phyloP scores from a whole-genome alignment of 2,329 filamentous ascomycete genomes.

The Penicillium sp. region DNA sequence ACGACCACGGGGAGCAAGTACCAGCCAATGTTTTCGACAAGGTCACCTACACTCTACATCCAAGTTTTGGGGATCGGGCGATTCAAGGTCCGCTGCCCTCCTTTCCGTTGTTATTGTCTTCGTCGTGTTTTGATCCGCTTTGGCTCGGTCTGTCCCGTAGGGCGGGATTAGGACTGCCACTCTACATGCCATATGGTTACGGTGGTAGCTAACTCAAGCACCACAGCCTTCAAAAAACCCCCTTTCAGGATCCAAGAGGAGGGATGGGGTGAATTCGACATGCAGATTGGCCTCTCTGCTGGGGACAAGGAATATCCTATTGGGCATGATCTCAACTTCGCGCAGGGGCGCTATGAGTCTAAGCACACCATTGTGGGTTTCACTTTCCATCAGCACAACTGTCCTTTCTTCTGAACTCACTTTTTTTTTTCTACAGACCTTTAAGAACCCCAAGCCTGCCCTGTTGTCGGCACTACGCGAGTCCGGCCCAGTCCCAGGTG shows the following conservation, averaged over 20 bases:
- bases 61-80: conserved; percentile 82
- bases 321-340: conserved; percentile 91
- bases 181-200: neutral
- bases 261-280: conserved; percentile 98
- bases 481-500: conserved; percentile 81
- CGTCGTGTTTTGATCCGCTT: neutral
- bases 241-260: conserved; percentile 92
- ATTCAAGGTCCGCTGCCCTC: conserved; percentile 71
- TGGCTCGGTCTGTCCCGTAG: neutral
- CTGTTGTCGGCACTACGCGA: conserved; percentile 79
- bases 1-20: conserved; percentile 83
- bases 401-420: conserved; percentile 4
- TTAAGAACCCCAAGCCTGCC: conserved; percentile 92
- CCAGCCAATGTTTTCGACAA: conserved; percentile 88
- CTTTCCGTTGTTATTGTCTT: neutral
- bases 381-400: neutral
- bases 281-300: conserved; percentile 81
- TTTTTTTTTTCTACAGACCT: conserved; percentile 56
- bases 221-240: conserved; percentile 74
- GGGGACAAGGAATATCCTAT: conserved; percentile 86
- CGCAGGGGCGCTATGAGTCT: conserved; percentile 77
- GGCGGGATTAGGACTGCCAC: neutral
- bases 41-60: conserved; percentile 90
- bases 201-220: neutral
- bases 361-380: conserved; percentile 71